A percentile compares a stretch with the other conserved stretches of the same genome.
Evolutionary conservation across 176 grass and related monocot species (phyloP).

Genomic region (Triticum timopheevii): DNA sequence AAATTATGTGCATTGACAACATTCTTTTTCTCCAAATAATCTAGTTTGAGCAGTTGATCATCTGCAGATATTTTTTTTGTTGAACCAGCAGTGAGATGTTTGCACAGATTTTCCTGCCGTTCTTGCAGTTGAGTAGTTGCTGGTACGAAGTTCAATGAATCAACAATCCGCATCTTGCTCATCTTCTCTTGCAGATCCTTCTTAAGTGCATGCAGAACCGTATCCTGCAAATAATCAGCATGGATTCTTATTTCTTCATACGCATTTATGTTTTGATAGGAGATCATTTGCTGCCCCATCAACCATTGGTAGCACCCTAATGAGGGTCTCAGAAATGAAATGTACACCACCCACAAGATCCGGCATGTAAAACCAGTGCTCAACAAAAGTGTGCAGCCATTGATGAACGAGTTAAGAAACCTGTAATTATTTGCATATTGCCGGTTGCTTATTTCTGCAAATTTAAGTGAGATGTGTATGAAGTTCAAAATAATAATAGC

Average conservation of each 20-base stretch:
- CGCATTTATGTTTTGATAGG: slow-evolving; percentile 19
- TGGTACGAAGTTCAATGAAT: slow-evolving; percentile 49
- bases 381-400: slow-evolving; percentile 19
- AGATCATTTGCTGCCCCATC: slow-evolving; percentile 10
- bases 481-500: neutral
- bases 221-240: slow-evolving; percentile 45
- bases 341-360: neutral
- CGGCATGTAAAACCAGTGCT: slow-evolving; percentile 17
- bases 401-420: neutral
- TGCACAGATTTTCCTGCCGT: slow-evolving; percentile 27
- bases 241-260: neutral
- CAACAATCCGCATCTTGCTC: slow-evolving; percentile 50
- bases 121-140: slow-evolving; percentile 26
- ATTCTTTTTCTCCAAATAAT: slow-evolving; percentile 30
- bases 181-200: slow-evolving; percentile 58
- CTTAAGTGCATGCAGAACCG: slow-evolving; percentile 45
- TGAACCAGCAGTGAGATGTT: slow-evolving; percentile 29
- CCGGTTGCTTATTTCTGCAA: slow-evolving; percentile 2
- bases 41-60: slow-evolving; percentile 23
- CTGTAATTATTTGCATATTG: slow-evolving; percentile 10
- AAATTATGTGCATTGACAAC: slow-evolving; percentile 27
- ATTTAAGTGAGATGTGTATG: neutral
- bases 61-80: slow-evolving; percentile 1
- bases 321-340: slow-evolving; percentile 17
- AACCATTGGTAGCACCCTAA: neutral